Evolutionary conservation across 2,329 filamentous ascomycete genomes (phyloP).

Genomic region (Epichloe uncinata): DNA sequence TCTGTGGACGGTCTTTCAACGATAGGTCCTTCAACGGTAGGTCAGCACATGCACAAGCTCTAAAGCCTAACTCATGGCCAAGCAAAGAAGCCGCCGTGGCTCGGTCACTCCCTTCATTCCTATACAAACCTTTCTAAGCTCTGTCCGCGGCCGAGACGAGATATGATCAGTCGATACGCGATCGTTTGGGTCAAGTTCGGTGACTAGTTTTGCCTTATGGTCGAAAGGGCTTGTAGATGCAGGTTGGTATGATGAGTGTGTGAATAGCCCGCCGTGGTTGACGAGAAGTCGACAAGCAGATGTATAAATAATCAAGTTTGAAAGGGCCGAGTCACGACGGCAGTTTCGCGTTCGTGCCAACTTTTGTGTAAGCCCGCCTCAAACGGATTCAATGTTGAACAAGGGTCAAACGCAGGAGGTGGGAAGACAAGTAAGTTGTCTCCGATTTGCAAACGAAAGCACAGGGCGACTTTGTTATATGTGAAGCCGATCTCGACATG

Average conservation of each 20-base stretch:
- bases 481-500: neutral
- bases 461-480: neutral
- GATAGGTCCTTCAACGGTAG: neutral
- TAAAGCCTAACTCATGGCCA: no score
- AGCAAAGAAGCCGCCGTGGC: neutral
- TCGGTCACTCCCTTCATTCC: no score
- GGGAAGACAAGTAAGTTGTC: neutral
- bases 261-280: neutral
- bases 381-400: conserved; percentile 3
- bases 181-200: no score
- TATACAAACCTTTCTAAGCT: no score
- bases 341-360: neutral
- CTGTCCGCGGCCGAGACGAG: no score
- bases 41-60: neutral
- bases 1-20: neutral
- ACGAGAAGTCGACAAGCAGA: neutral
- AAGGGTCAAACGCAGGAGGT: conserved; percentile 3
- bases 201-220: no score
- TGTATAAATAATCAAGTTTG: neutral
- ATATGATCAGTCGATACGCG: no score
- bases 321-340: neutral
- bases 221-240: no score
- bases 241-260: no score
- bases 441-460: conserved; percentile 1
- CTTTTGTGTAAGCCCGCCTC: neutral